Percentiles rank a stretch among this genome's conserved stretches.
phyloP scores from a whole-genome alignment of 768 basidiomycete genomes.

The Podaxis carcinomalis region DNA sequence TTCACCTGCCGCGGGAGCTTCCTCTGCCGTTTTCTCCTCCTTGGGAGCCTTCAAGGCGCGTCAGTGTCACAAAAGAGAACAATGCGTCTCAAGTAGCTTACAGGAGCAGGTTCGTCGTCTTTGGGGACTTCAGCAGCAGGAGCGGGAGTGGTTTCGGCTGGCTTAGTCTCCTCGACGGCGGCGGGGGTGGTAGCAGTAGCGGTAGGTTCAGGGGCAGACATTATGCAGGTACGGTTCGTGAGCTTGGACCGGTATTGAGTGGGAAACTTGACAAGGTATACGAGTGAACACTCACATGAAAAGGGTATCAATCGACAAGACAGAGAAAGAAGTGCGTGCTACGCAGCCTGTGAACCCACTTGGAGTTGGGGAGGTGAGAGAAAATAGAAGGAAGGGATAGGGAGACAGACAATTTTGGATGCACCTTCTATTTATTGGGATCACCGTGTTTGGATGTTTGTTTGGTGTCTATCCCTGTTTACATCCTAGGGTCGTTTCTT shows the following conservation, averaged over 20 bases:
- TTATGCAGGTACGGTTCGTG: conserved; percentile 64
- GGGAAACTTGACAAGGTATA: conserved; percentile 14
- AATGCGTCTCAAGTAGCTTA: background rate
- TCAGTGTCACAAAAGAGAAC: background rate
- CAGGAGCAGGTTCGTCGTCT: conserved; percentile 45
- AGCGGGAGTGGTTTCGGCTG: conserved; percentile 29
- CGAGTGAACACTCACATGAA: conserved; percentile 35
- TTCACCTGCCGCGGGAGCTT: conserved; percentile 17
- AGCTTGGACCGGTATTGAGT: conserved; percentile 32
- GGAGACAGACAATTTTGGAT: conserved; percentile 34
- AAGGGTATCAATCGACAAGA: conserved; percentile 52
- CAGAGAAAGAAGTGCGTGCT: conserved; percentile 48
- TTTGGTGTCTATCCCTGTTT: conserved; percentile 36
- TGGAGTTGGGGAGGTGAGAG: conserved; percentile 33
- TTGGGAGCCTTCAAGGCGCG: conserved; percentile 19
- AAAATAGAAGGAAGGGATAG: conserved; percentile 59
- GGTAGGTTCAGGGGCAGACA: conserved; percentile 72
- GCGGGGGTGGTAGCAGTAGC: conserved; percentile 35
- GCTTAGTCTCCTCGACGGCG: conserved; percentile 41
- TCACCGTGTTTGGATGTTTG: conserved; percentile 36
- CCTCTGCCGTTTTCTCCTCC: conserved; percentile 21
- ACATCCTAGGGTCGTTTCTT: conserved; percentile 28
- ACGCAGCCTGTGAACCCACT: conserved; percentile 49
- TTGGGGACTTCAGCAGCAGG: conserved; percentile 26
- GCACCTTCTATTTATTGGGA: conserved; percentile 41